Evolutionary conservation across 2,329 filamentous ascomycete genomes (phyloP), one percentile per base, ranked within the genome.

Genomic region (Xenoacremonium recifei): DNA sequence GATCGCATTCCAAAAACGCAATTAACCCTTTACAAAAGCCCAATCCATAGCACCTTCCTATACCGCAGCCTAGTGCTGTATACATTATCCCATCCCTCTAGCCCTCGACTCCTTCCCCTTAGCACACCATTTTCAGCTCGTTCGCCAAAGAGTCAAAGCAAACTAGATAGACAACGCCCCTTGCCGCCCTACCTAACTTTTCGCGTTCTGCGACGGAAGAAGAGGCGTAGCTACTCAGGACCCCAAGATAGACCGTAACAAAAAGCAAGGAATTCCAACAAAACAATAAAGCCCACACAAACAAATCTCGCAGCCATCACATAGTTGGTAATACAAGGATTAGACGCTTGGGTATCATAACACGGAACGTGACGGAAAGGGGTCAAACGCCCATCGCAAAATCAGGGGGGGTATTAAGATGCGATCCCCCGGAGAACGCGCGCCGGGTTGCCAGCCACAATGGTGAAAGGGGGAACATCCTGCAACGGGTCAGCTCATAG

Each of bases 361-460:
- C 51, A 60, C 45, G 42, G 53, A 53, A 48, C 50, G 44, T 46
- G 42, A 47, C 47, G 45, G 41, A 17, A 38, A 23, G 17, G 18
- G 16, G n/a, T n/a, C n/a, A n/a, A n/a, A n/a, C n/a, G n/a, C n/a
- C n/a, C 40, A 44, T 44, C 39, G 42, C 35, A 49, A 39, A 30
- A 32, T 31, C n/a, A n/a, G n/a, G n/a, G 40, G 39, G 39, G 44
- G 16, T 27, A 49, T 59, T 51, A 62, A 45, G 58, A 55, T 31
- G 57, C 55, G 33, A 63, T 60, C 35, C 61, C 72, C 29, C 72
- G 69, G 23, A 72, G 63, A 36, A 87, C 71, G 39, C 73, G 73
- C 5, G 83, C 84, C 10, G 85, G 85, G 52, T 88, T 88, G 9
- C 85, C 85, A 30, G 78, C 82, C 12, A 82, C 83, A 39, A 87